Evolutionary conservation across 2,329 filamentous ascomycete genomes (phyloP).

Genomic region (Beauveria sp.): DNA sequence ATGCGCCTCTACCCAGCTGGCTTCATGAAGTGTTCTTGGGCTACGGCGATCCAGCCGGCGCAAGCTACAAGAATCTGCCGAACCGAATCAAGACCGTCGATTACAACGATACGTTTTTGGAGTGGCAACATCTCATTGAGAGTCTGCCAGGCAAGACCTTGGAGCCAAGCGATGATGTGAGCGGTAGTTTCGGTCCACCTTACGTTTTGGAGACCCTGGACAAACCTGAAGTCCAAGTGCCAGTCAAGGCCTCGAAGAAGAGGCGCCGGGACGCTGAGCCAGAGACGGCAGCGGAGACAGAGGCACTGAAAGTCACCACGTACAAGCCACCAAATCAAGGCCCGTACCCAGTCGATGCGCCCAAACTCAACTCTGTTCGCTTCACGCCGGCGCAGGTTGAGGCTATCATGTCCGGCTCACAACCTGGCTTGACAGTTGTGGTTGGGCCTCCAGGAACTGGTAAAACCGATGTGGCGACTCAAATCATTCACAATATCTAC

Average conservation of each 20-base stretch:
- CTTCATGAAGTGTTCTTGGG: conserved; percentile 96
- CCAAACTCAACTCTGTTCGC: conserved; percentile 72
- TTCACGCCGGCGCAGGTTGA: conserved; percentile 90
- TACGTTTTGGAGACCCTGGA: conserved; percentile 70
- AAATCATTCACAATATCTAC: conserved; percentile 98
- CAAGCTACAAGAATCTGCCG: conserved; percentile 74
- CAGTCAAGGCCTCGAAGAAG: conserved; percentile 69
- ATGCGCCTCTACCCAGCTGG: conserved; percentile 83
- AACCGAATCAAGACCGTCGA: conserved; percentile 75
- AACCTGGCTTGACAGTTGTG: conserved; percentile 87
- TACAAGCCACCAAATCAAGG: conserved; percentile 86
- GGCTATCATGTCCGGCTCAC: conserved; percentile 86
- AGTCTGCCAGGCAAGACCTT: conserved; percentile 83
- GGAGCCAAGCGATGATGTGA: conserved; percentile 65
- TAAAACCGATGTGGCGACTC: conserved; percentile 97
- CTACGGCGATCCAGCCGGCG: conserved; percentile 85
- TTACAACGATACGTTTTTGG: conserved; percentile 87
- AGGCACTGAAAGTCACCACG: conserved; percentile 74
- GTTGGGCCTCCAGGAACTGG: conserved; percentile 94
- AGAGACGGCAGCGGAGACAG: conserved; percentile 51
- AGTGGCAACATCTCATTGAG: conserved; percentile 90
- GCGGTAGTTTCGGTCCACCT: conserved; percentile 73
- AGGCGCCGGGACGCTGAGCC: conserved; percentile 72
- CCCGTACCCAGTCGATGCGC: conserved; percentile 78
- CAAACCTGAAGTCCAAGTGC: conserved; percentile 41